Evolutionary conservation across 2,329 filamentous ascomycete species (phyloP).

Genomic region (Nemania sp.): DNA sequence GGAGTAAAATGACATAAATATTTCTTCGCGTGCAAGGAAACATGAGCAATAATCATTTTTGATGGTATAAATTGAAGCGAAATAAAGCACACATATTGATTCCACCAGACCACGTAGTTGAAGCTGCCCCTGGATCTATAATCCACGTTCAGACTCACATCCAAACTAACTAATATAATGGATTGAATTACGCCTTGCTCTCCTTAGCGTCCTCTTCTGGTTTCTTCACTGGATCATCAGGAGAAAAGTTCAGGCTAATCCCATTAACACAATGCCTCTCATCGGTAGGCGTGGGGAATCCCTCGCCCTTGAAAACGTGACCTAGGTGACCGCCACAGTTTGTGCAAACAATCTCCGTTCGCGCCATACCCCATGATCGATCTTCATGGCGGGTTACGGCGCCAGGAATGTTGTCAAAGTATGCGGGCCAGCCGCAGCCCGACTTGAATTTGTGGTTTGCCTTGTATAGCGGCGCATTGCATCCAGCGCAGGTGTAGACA

Average conservation of each 20-base stretch:
- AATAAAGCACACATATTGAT: not conserved
- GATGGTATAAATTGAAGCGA: too few relatives aligned
- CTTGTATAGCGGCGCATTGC: conserved; percentile 89
- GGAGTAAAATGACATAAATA: too few relatives aligned
- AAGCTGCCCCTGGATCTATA: not conserved
- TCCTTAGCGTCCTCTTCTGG: conserved; percentile 54
- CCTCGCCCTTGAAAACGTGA: conserved; percentile 92
- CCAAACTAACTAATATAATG: too few relatives aligned
- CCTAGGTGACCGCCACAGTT: conserved; percentile 95
- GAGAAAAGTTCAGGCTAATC: conserved; percentile 84
- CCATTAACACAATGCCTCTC: conserved; percentile 98
- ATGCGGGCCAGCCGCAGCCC: conserved; percentile 97
- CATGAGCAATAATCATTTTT: too few relatives aligned
- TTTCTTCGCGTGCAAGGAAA: too few relatives aligned
- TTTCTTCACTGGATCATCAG: conserved; percentile 68
- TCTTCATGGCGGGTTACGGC: conserved; percentile 88
- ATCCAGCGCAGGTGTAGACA: conserved; percentile 89
- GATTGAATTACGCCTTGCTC: conserved; percentile 51
- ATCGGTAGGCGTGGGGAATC: conserved; percentile 85
- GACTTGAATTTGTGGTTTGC: conserved; percentile 96
- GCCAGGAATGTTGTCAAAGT: conserved; percentile 94
- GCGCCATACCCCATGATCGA: conserved; percentile 79
- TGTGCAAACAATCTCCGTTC: conserved; percentile 93
- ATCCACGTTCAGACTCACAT: not conserved
- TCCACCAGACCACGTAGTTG: not conserved